phyloP scores from a whole-genome alignment of 148 eudicot genomes.

The Drosera capensis region DNA sequence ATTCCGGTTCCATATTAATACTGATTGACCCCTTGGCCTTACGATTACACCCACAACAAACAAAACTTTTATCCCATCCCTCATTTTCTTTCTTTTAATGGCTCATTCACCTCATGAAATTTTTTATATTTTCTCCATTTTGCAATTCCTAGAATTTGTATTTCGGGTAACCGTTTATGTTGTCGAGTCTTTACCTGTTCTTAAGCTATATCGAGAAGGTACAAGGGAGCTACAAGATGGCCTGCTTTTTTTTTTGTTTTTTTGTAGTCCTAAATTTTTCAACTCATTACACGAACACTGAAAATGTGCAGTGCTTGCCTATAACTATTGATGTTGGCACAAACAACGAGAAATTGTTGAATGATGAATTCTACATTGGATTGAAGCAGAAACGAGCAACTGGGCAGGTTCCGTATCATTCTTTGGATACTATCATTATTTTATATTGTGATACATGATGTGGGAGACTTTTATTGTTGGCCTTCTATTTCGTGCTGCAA shows the following conservation, averaged over 20 bases:
- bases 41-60: not conserved
- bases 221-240: too few species aligned
- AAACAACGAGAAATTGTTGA: constrained; percentile 58
- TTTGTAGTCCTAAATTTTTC: constrained; percentile 1
- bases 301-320: constrained; percentile 59
- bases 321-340: constrained; percentile 93
- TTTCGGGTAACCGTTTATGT: too few species aligned
- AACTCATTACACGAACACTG: not conserved
- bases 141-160: too few species aligned
- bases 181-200: too few species aligned
- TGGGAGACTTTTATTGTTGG: constrained; percentile 1
- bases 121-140: too few species aligned
- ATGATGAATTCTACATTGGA: constrained; percentile 87
- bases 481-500: not conserved
- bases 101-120: too few species aligned
- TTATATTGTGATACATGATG: not conserved
- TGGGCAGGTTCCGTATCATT: constrained; percentile 28
- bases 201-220: too few species aligned
- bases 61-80: not conserved
- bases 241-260: not conserved
- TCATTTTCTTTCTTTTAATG: too few species aligned
- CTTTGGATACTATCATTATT: not conserved
- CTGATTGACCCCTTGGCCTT: not conserved
- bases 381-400: constrained; percentile 63
- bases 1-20: not conserved